Evolutionary conservation across 352 stramenopile genomes (phyloP), one percentile per base, ranked within the genome.

Genomic region (Phytophthora tentaculata): DNA sequence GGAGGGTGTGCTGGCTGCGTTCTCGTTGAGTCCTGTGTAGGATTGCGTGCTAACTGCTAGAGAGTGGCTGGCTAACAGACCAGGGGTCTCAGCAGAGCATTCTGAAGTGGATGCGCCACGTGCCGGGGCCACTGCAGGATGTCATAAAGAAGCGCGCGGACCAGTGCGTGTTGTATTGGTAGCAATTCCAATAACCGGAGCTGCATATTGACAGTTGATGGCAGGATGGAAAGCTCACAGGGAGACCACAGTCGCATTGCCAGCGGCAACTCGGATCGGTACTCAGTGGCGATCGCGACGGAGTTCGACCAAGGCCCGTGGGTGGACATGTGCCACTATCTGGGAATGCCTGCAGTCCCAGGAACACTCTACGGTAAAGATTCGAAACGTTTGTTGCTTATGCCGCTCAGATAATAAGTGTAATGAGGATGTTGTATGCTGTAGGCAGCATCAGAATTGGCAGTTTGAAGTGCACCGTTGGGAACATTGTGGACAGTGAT

Each of bases 291-390:
- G 10, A 89, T 92, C 44, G 76, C 78, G 50, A 94, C 82, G 2
- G 80, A 89, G 22, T 95, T 95, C 68, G 88, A 95, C 56, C 67
- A 90, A 41, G 88, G 88, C 1, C 71, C 88, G 37, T 95, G 88
- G 88, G 86, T 94, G 56, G 81, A 92, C 12, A 93, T 95, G 80
- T 95, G 88, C 53, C 63, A 77, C 28, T 88, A 73, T 45, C 45
- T 92, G 7, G 77, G 78, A 13, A 80, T 93, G 48, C 37, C 49
- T 12, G 80, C 79, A 1, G 72, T 60, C 9, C 67, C 74, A 20
- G 88, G 88, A n/a, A 75, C 64, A 24, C 69, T 91, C 12, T 92
- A 94, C n/a, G 88, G 88, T 93, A 61, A 24, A 71, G 55, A 37
- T 32, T 55, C 8, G 3, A 3, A n/a, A n/a, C n/a, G 13, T 45